Percentiles rank a stretch among this genome's conserved stretches.
phyloP scores from a whole-genome alignment of 306 rosid genomes.

The Acacia melanoxylon region DNA sequence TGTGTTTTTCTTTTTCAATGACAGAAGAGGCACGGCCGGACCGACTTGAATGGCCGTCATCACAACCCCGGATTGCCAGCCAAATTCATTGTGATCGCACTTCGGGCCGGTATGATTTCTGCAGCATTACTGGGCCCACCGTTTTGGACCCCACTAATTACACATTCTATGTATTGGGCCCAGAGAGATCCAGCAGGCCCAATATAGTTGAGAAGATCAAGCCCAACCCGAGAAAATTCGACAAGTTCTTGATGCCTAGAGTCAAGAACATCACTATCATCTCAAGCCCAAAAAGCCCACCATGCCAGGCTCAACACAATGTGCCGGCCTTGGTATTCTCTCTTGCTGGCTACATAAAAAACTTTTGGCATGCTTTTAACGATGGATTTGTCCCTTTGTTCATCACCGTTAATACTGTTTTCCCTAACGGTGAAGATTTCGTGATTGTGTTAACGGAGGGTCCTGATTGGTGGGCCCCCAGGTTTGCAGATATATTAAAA shows the following conservation, averaged over 20 bases:
- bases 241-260: background rate
- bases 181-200: background rate
- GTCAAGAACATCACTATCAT: slow-evolving; percentile 29
- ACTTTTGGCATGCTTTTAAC: slow-evolving; percentile 54
- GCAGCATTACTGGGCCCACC: background rate
- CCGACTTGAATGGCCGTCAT: background rate
- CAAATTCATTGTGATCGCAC: background rate
- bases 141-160: slow-evolving; percentile 2
- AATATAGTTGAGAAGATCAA: background rate
- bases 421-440: background rate
- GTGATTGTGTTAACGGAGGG: slow-evolving; percentile 36
- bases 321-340: slow-evolving; percentile 48
- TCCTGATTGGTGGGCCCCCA: slow-evolving; percentile 44
- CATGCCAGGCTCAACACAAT: slow-evolving; percentile 36
- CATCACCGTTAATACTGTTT: slow-evolving; percentile 31
- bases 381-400: slow-evolving; percentile 50
- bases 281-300: slow-evolving; percentile 38
- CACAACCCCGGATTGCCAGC: background rate
- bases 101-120: background rate
- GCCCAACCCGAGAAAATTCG: background rate
- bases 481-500: slow-evolving; percentile 27
- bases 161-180: slow-evolving; percentile 16
- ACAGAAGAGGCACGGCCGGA: background rate
- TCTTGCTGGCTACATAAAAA: slow-evolving; percentile 43
- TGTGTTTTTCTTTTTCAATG: too few relatives aligned